Evolutionary conservation across 176 grass and related monocot genomes (phyloP).

Genomic region (Echinochloa phyllopogon): DNA sequence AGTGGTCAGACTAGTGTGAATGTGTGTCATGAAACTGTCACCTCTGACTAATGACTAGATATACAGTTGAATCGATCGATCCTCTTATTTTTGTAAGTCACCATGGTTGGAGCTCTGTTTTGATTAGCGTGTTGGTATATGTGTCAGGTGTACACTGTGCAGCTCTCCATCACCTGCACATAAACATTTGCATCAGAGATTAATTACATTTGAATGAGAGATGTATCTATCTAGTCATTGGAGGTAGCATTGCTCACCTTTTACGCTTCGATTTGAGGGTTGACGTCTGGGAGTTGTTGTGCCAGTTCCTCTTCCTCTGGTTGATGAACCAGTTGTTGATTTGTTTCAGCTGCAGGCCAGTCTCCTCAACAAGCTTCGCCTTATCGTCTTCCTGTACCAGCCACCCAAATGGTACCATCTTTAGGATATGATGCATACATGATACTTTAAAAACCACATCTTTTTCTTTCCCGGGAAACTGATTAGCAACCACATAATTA

Average conservation of each 20-base stretch:
- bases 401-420: constrained; percentile 21
- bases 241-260: constrained; percentile 50
- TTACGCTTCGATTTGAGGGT: constrained; percentile 99
- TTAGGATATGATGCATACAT: neutral
- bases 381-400: constrained; percentile 93
- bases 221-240: neutral
- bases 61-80: constrained; percentile 45
- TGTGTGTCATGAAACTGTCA: constrained; percentile 54
- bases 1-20: constrained; percentile 66
- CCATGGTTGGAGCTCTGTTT: constrained; percentile 37
- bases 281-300: constrained; percentile 90
- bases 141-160: constrained; percentile 38
- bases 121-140: constrained; percentile 57
- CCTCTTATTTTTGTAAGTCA: constrained; percentile 54
- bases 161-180: constrained; percentile 43
- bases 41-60: constrained; percentile 60
- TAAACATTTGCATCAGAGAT: neutral
- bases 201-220: neutral
- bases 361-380: constrained; percentile 98
- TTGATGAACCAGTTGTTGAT: constrained; percentile 99
- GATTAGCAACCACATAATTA: neutral
- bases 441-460: constrained; percentile 7
- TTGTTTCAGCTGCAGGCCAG: constrained; percentile 96
- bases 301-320: constrained; percentile 99
- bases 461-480: neutral